phyloP scores from a whole-genome alignment of 257 asterid genomes.

The Cynanchum wilfordii region DNA sequence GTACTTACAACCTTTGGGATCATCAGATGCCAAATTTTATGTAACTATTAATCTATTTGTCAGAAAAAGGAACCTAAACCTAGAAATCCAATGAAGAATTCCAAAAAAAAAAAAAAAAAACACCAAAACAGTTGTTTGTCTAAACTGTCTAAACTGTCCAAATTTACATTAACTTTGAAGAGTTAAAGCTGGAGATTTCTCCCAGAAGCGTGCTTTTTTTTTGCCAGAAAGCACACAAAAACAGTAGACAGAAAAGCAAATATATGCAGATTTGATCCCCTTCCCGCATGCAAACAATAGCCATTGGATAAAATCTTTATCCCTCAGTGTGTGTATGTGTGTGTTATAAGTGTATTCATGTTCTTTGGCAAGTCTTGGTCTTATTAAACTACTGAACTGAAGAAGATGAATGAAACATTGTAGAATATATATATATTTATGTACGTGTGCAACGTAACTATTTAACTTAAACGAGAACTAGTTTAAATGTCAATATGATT shows the following conservation, averaged over 20 bases:
- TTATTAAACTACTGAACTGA: background rate
- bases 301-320: background rate
- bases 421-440: background rate
- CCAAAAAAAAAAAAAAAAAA: background rate
- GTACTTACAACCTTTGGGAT: constrained; percentile 22
- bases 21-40: constrained; percentile 30
- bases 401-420: background rate
- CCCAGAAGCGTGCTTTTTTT: background rate
- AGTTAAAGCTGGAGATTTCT: constrained; percentile 1
- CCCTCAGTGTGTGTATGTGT: background rate
- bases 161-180: constrained; percentile 9
- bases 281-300: background rate
- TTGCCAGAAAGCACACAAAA: background rate
- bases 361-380: background rate
- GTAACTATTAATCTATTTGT: constrained; percentile 10
- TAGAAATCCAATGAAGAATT: constrained; percentile 3
- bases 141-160: constrained; percentile 4
- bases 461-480: too few species aligned
- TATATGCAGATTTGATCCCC: background rate
- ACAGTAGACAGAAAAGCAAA: background rate
- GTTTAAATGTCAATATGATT: too few species aligned
- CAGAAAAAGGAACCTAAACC: constrained; percentile 14
- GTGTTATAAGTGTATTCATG: background rate
- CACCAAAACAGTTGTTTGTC: background rate
- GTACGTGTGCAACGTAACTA: too few species aligned